phyloP scores from a whole-genome alignment of 2,329 filamentous ascomycete species.

The Fusarium oligoseptatum region DNA sequence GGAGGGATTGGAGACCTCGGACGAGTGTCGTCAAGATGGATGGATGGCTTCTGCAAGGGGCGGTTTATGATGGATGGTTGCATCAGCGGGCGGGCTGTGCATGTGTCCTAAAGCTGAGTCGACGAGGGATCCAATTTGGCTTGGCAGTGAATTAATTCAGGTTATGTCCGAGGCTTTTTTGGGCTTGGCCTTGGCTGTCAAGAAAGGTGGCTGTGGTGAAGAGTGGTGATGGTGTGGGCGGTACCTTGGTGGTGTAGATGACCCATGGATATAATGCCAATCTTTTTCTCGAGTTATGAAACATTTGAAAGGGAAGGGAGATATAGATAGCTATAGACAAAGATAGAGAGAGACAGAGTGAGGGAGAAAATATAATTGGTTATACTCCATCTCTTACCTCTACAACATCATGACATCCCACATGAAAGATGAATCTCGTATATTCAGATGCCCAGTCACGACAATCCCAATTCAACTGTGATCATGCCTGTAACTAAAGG shows the following conservation, averaged over 20 bases:
- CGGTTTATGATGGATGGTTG: neutral
- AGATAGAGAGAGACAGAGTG: neutral
- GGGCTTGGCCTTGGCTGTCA: neutral
- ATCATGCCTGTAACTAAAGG: neutral
- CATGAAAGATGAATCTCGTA: neutral
- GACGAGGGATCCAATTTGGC: neutral
- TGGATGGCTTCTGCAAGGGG: constrained; percentile 24
- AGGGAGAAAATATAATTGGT: neutral
- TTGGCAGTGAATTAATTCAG: neutral
- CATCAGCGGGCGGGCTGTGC: neutral
- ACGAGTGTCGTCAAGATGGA: neutral
- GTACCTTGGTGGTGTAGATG: neutral
- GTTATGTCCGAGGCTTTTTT: neutral
- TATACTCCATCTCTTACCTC: neutral
- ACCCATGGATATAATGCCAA: neutral
- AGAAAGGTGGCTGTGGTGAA: neutral
- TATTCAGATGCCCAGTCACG: neutral
- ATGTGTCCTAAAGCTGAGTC: neutral
- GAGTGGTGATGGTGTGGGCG: neutral
- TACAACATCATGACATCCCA: neutral
- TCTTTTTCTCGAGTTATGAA: neutral
- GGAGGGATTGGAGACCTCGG: neutral
- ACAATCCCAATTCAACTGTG: neutral
- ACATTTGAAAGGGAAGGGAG: neutral
- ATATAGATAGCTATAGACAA: neutral